A percentile compares a stretch with the other conserved stretches of the same genome.
Evolutionary conservation across 768 basidiomycete genomes (phyloP).

Genomic region (Lanmaoa rubissima): DNA sequence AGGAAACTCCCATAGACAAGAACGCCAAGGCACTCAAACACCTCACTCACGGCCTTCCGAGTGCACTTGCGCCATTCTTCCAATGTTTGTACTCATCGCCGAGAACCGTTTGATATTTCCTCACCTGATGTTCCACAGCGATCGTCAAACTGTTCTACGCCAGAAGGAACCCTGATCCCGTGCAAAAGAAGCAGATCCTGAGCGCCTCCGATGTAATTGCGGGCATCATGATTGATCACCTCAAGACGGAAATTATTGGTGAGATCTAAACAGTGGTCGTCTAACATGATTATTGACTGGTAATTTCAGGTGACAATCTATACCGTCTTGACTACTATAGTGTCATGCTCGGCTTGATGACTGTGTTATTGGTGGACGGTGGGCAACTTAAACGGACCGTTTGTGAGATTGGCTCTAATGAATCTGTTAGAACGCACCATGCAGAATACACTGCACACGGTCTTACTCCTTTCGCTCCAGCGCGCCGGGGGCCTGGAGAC

Average conservation of each 20-base stretch:
- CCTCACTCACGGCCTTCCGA: conserved; percentile 74
- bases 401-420: not conserved
- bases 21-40: conserved; percentile 80
- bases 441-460: conserved; percentile 75
- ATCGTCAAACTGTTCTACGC: conserved; percentile 86
- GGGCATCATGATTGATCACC: conserved; percentile 67
- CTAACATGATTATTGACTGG: conserved; percentile 7
- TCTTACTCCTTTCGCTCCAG: conserved; percentile 74
- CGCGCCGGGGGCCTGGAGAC: conserved; percentile 68
- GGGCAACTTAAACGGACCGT: not conserved
- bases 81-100: conserved; percentile 56
- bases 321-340: conserved; percentile 50
- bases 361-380: conserved; percentile 61
- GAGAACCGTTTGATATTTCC: not conserved
- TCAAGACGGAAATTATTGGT: conserved; percentile 56
- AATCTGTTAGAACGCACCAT: conserved; percentile 63
- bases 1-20: conserved; percentile 49
- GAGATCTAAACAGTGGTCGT: conserved; percentile 14
- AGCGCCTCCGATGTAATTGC: conserved; percentile 71
- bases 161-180: conserved; percentile 69
- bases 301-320: conserved; percentile 38
- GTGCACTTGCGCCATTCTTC: conserved; percentile 76
- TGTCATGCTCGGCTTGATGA: conserved; percentile 51
- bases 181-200: conserved; percentile 75
- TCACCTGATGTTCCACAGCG: conserved; percentile 43